Evolutionary conservation across 345 rosid species (phyloP), one percentile per base, ranked within the genome.

Genomic region (Eucalyptus shirleyi): DNA sequence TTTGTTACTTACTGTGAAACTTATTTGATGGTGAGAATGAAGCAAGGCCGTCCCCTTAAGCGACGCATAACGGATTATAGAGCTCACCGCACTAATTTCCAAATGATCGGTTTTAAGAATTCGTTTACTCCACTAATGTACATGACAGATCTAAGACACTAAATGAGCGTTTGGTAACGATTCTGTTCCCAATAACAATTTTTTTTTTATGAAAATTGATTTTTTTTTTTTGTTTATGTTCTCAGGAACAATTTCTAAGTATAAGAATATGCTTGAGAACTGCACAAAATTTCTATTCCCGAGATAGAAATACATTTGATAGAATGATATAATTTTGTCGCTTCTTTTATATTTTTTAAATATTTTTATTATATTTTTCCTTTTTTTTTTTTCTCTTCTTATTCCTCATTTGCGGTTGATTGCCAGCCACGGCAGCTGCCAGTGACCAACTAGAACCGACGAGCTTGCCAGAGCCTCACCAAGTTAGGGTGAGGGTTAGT

Each of bases 371-470:
- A 50, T 50, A 5, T 15, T 50, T 50, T 50, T 50, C 50, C 1
- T 13, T 49, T 13, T 49, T 49, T 49, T 50, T 5, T 50, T 15
- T 50, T 0, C 3, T 50, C 18, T 50, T 6, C 6, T 50, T 50
- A 16, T 50, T 50, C 51, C 3, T 50, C 53, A 1, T 50, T 50
- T 15, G 19, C 1, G 19, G 19, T 3, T 1, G 0, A 6, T 15
- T 7, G 1, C 4, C 18, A 0, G 0, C 53, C 53, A 50, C 0
- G 18, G 3, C 3, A 50, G 1, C 0, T 1, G 17, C 18, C 3
- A 0, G 1, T 2, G 51, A 50, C 3, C 7, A 2, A 6, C 3
- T 50, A 1, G 51, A n/a, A n/a, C 4, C 50, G 50, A 13, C 1
- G 50, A 49, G 50, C 50, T 49, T 7, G 1, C 51, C 1, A 2